These are phyloP conservation scores for Celoporthe dispersa DNA, from an alignment of 2,329 filamentous ascomycete species.

Conservation along the genomic window DNA sequence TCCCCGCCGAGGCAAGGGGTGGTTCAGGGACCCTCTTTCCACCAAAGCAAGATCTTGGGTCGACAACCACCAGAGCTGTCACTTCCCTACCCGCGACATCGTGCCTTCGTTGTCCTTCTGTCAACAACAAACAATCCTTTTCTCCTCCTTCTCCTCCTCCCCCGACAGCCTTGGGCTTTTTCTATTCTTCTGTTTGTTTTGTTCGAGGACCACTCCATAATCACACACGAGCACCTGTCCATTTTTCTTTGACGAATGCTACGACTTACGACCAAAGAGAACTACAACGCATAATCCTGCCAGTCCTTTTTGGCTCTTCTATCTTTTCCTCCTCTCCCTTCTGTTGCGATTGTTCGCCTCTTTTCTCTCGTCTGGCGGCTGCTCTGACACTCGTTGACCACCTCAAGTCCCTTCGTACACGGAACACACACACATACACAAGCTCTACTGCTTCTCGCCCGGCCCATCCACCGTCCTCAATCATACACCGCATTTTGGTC, in stretches of 20 bases:
- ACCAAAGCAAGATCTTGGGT: conserved; percentile 5
- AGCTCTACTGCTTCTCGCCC: neutral
- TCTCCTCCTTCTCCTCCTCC: neutral
- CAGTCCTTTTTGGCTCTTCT: conserved; percentile 15
- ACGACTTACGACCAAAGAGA: conserved; percentile 25
- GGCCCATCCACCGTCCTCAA: neutral
- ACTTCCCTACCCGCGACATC: conserved; percentile 16
- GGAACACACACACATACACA: neutral
- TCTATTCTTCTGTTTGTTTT: neutral
- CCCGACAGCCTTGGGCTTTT: neutral
- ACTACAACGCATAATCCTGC: conserved; percentile 19
- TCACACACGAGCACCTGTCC: neutral
- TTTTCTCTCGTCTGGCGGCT: neutral
- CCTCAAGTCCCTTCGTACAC: neutral
- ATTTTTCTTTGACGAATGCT: conserved; percentile 22
- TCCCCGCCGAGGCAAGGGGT: conserved; percentile 16
- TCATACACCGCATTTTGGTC: conserved; percentile 28
- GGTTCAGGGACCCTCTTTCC: conserved; percentile 25
- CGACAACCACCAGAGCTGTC: conserved; percentile 15
- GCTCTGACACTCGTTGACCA: neutral
- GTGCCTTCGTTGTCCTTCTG: neutral
- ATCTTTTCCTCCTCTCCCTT: conserved; percentile 11
- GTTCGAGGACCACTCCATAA: neutral
- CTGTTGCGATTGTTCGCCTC: neutral
- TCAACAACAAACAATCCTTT: conserved; percentile 2